phyloP scores from a whole-genome alignment of 2,329 filamentous ascomycete genomes.

The Colletotrichum sp. region DNA sequence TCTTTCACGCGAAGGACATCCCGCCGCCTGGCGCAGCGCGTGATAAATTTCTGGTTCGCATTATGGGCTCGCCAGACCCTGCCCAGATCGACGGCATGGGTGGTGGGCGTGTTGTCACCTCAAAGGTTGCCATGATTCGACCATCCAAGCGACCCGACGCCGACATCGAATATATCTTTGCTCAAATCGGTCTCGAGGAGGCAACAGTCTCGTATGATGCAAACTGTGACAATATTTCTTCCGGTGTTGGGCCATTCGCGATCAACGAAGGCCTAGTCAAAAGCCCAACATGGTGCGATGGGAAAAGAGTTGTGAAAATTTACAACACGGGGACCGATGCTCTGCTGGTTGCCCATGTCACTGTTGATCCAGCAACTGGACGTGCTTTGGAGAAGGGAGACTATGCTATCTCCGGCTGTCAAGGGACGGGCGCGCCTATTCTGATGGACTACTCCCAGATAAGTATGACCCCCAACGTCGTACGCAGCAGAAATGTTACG shows the following conservation, averaged over 20 bases:
- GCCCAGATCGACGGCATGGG: conserved; percentile 66
- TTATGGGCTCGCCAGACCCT: conserved; percentile 59
- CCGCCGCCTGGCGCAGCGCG: conserved; percentile 48
- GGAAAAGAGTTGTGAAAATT: background rate
- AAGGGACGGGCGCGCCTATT: background rate
- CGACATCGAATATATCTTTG: conserved; percentile 66
- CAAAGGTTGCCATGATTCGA: conserved; percentile 63
- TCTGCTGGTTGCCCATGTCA: background rate
- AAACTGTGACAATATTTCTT: conserved; percentile 67
- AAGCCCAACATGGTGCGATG: background rate
- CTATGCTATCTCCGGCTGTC: background rate
- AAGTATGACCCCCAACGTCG: background rate
- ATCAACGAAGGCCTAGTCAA: conserved; percentile 52
- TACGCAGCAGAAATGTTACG: background rate
- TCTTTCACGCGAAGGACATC: conserved; percentile 56
- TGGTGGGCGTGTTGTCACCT: conserved; percentile 41
- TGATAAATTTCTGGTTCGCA: conserved; percentile 54
- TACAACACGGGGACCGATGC: background rate
- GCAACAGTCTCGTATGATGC: conserved; percentile 58
- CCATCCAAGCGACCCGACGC: conserved; percentile 42
- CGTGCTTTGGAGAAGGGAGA: background rate
- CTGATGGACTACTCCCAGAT: background rate
- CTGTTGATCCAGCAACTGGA: background rate
- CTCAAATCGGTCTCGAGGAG: conserved; percentile 59
- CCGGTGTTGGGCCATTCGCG: conserved; percentile 62